These are phyloP conservation scores for Warburgia ugandensis DNA, from an alignment of 164 flowering plant species.

Conservation along the genomic window DNA sequence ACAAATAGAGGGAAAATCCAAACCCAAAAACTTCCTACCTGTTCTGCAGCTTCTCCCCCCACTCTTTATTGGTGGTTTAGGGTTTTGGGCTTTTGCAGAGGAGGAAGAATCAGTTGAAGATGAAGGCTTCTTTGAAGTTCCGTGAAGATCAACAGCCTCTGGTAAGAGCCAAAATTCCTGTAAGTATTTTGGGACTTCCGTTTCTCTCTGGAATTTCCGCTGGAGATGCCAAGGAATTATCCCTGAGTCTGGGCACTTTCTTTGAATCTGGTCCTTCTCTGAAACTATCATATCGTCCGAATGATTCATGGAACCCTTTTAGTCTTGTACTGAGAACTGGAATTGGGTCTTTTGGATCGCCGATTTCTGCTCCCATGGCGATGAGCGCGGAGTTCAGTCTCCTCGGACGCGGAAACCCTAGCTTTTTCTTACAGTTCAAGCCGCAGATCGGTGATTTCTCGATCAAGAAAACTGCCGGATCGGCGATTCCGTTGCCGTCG, in stretches of 20 bases:
- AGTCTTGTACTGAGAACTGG: constrained; percentile 58
- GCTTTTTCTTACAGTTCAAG: constrained; percentile 53
- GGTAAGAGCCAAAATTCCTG: constrained; percentile 56
- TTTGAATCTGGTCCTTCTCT: constrained; percentile 65
- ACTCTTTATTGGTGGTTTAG: no score
- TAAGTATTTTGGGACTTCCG: constrained; percentile 54
- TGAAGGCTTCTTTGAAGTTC: constrained; percentile 73
- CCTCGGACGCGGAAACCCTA: constrained; percentile 41
- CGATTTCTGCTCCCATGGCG: constrained; percentile 43
- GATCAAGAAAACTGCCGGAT: constrained; percentile 27
- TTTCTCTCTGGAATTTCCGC: constrained; percentile 58
- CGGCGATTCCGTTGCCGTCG: constrained; percentile 5
- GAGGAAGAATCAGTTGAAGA: constrained; percentile 11
- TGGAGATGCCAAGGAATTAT: constrained; percentile 59
- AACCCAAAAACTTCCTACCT: no score
- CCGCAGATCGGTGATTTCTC: constrained; percentile 69
- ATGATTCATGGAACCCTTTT: constrained; percentile 60
- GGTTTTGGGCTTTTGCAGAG: neutral
- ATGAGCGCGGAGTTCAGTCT: constrained; percentile 70
- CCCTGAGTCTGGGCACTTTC: constrained; percentile 45
- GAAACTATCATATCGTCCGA: constrained; percentile 55
- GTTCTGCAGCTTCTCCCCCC: no score
- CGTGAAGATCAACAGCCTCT: constrained; percentile 72
- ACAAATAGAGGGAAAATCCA: no score
- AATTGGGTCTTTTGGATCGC: constrained; percentile 58